phyloP scores from a whole-genome alignment of 768 basidiomycete species.

The Lentinula sp. region DNA sequence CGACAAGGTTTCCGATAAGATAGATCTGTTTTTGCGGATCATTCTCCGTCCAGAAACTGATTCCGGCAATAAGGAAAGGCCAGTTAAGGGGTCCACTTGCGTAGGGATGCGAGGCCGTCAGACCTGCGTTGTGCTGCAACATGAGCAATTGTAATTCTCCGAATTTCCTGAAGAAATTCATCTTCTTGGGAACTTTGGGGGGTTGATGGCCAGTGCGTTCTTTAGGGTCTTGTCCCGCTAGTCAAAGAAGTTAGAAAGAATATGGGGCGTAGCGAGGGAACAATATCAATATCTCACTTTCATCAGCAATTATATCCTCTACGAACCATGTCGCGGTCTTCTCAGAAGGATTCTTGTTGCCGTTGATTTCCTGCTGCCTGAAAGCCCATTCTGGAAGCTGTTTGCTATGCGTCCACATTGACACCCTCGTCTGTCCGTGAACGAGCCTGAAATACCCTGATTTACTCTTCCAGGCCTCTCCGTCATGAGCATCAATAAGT shows the following conservation, averaged over 20 bases:
- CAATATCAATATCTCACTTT: conserved; percentile 40
- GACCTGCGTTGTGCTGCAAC: conserved; percentile 98
- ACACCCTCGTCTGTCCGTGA: conserved; percentile 85
- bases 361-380: conserved; percentile 97
- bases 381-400: conserved; percentile 95
- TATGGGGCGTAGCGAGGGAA: not conserved
- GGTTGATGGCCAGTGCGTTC: conserved; percentile 47
- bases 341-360: conserved; percentile 86
- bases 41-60: conserved; percentile 96
- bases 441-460: conserved; percentile 88
- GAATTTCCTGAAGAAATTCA: conserved; percentile 95
- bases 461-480: conserved; percentile 89
- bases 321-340: conserved; percentile 85
- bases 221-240: conserved; percentile 49
- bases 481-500: conserved; percentile 67
- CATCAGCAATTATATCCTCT: conserved; percentile 72
- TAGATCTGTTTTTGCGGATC: conserved; percentile 90
- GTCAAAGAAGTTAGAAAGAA: conserved; percentile 7
- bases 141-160: conserved; percentile 89
- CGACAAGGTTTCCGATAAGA: conserved; percentile 87
- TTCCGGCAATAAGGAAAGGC: conserved; percentile 95
- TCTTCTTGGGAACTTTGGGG: conserved; percentile 65
- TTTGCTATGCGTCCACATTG: conserved; percentile 87
- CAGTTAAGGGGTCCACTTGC: conserved; percentile 95
- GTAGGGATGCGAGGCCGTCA: conserved; percentile 97